phyloP scores from a whole-genome alignment of 352 stramenopile genomes.

The Globisporangium echinulatum region DNA sequence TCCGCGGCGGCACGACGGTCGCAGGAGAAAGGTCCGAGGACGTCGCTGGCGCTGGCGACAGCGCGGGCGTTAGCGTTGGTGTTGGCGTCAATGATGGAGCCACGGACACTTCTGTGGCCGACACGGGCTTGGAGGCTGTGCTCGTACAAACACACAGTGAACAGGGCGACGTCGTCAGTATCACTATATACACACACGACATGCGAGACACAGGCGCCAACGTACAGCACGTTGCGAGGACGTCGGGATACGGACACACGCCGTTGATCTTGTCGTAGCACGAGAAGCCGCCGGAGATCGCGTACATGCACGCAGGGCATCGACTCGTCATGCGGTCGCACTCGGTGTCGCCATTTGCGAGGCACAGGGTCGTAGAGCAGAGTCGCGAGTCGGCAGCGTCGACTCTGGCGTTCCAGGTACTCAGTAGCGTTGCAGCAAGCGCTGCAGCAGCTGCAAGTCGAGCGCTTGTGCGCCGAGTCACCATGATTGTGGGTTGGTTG shows the following conservation, averaged over 20 bases:
- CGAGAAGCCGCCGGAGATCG: slow-evolving; percentile 51
- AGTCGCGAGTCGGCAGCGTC: slow-evolving; percentile 13
- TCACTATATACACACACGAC: background rate
- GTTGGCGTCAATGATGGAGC: no score
- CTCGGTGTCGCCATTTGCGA: slow-evolving; percentile 45
- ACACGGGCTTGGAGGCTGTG: slow-evolving; percentile 1
- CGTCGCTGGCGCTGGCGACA: background rate
- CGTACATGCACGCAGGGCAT: slow-evolving; percentile 68
- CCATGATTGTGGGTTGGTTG: background rate
- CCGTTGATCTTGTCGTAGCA: slow-evolving; percentile 52
- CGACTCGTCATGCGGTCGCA: slow-evolving; percentile 32
- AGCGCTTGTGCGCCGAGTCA: background rate
- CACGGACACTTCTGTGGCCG: no score
- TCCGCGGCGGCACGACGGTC: slow-evolving; percentile 11
- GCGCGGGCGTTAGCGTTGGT: background rate
- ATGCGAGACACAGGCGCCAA: background rate
- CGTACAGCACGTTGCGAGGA: slow-evolving; percentile 23
- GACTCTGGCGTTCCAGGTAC: background rate
- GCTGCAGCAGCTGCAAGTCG: background rate
- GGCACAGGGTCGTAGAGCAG: slow-evolving; percentile 41
- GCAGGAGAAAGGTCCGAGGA: slow-evolving; percentile 1
- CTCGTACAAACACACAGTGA: slow-evolving; percentile 3
- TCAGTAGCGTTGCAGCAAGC: background rate
- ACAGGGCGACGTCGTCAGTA: background rate
- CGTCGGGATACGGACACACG: slow-evolving; percentile 33